Conservation (phyloP, 306 rosid genomes). For the Adenanthera pavonina region DNA sequence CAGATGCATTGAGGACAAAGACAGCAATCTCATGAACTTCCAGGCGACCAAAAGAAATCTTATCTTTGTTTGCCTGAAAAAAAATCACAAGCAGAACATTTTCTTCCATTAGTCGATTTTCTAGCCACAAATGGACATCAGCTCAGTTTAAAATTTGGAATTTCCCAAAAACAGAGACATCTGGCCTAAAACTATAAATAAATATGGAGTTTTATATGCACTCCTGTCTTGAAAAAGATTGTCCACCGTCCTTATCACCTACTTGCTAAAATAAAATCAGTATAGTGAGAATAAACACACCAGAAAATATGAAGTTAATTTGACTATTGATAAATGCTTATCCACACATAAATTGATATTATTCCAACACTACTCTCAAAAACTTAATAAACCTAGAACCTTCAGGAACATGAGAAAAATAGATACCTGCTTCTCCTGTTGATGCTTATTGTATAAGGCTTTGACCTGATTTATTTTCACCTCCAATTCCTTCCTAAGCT, state of each 20-base stretch:
- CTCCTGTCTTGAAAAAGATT: neutral
- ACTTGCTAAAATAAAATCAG: too few species aligned
- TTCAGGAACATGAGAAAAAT: conserved; percentile 11
- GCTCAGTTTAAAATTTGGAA: conserved; percentile 9
- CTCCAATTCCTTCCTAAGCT: conserved; percentile 79
- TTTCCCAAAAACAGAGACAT: neutral
- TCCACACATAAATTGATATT: too few species aligned
- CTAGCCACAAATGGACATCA: neutral
- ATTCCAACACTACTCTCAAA: too few species aligned
- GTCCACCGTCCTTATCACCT: neutral
- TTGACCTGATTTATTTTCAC: conserved; percentile 80
- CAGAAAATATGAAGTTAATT: too few species aligned
- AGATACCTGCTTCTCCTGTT: conserved; percentile 89
- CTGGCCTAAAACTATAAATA: neutral
- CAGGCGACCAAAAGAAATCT: conserved; percentile 74
- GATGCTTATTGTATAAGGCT: conserved; percentile 79
- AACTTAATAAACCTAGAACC: neutral
- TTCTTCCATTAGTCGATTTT: neutral
- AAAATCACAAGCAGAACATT: conserved; percentile 41
- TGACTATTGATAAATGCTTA: too few species aligned
- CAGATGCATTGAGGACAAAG: conserved; percentile 73
- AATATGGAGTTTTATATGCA: neutral
- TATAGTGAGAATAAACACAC: too few species aligned
- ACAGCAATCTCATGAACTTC: conserved; percentile 91
- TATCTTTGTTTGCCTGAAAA: conserved; percentile 87